Evolutionary conservation across 345 rosid genomes (phyloP).

Genomic region (Excoecaria agallocha): DNA sequence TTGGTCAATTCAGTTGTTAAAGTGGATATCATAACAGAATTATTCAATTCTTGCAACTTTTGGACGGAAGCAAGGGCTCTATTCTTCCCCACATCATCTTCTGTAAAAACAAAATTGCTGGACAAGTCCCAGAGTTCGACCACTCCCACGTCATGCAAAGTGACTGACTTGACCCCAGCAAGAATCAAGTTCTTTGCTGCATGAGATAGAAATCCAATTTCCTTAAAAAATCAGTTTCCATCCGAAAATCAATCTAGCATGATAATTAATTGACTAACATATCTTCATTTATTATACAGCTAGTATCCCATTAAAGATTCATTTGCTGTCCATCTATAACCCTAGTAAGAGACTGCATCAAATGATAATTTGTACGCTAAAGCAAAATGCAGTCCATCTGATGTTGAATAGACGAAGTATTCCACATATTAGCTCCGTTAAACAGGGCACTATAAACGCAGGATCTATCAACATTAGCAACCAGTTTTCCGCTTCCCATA

Average conservation of each 20-base stretch:
- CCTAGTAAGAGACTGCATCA: neutral
- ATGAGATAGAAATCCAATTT: neutral
- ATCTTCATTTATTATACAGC: neutral
- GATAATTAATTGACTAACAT: neutral
- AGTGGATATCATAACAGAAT: conserved; percentile 20
- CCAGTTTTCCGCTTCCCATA: neutral
- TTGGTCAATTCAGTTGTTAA: conserved; percentile 41
- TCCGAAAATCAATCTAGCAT: neutral
- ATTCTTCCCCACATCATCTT: conserved; percentile 28
- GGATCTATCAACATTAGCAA: neutral
- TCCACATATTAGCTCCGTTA: neutral
- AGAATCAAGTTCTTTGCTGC: conserved; percentile 94
- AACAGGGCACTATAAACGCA: neutral
- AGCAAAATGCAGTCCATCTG: neutral
- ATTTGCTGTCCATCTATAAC: neutral
- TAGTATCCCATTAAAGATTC: neutral
- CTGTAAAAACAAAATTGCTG: conserved; percentile 24
- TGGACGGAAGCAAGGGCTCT: conserved; percentile 29
- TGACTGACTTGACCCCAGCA: conserved; percentile 27
- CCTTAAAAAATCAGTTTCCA: neutral
- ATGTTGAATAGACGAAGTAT: neutral
- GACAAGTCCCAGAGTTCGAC: conserved; percentile 33
- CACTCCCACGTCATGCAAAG: conserved; percentile 22
- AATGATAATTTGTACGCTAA: too few relatives aligned
- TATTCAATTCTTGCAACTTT: conserved; percentile 31